These are phyloP conservation scores for Ophiosphaerella narmari DNA, from an alignment of 2,329 filamentous ascomycete species.

Conservation along the genomic window DNA sequence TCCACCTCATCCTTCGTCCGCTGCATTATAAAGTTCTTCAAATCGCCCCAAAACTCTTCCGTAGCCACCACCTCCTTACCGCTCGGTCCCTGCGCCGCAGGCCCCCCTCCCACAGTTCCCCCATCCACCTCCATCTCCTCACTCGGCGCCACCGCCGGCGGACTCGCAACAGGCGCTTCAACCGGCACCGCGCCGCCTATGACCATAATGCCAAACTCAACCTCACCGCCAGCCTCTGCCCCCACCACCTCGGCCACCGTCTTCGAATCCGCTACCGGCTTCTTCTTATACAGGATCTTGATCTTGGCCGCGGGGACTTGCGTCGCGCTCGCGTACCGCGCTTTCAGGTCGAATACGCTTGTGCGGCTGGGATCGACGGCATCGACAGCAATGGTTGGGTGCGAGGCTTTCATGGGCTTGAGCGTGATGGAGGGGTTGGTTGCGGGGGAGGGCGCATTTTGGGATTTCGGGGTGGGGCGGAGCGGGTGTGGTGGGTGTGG, in stretches of 20 bases:
- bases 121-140: conserved; percentile 58
- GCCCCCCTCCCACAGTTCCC: conserved; percentile 49
- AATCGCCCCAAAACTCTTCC: conserved; percentile 83
- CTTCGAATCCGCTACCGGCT: conserved; percentile 79
- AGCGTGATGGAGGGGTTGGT: conserved; percentile 63
- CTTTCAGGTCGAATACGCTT: conserved; percentile 79
- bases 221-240: conserved; percentile 56
- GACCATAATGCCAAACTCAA: conserved; percentile 88
- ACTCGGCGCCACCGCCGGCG: conserved; percentile 57
- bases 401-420: conserved; percentile 70
- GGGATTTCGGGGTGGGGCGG: conserved; percentile 48
- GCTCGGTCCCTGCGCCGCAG: conserved; percentile 58
- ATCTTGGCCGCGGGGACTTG: conserved; percentile 70
- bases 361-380: conserved; percentile 66
- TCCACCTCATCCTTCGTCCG: conserved; percentile 71
- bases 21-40: conserved; percentile 79
- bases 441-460: conserved; percentile 39
- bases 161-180: conserved; percentile 49
- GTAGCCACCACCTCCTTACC: conserved; percentile 66
- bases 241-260: conserved; percentile 73
- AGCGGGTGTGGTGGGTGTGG: conserved; percentile 59
- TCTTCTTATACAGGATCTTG: conserved; percentile 84
- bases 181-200: conserved; percentile 60
- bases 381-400: conserved; percentile 68
- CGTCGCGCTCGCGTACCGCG: conserved; percentile 66